Evolutionary conservation across 78 protist species (phyloP).

Genomic region (Anaeramoeba ignava): DNA sequence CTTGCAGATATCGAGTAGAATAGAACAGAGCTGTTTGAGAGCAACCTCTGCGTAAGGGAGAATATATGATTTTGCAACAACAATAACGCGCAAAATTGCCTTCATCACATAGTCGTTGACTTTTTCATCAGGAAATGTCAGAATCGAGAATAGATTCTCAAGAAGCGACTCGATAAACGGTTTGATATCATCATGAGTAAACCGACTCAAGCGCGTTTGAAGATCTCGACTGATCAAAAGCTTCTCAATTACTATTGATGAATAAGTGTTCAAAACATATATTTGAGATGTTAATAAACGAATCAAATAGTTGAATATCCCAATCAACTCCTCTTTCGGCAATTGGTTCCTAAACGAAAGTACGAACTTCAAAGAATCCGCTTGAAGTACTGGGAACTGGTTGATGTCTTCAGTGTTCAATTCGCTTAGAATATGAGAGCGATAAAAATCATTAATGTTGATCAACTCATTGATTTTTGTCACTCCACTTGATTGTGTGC

Average conservation of each 20-base stretch:
- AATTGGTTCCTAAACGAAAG: constrained; percentile 51
- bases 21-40: constrained; percentile 12
- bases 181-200: neutral
- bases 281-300: constrained; percentile 19
- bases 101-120: constrained; percentile 62
- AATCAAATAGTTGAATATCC: constrained; percentile 9
- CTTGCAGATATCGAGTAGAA: constrained; percentile 34
- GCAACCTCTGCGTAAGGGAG: neutral
- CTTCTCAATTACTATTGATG: constrained; percentile 58
- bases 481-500: constrained; percentile 6
- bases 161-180: constrained; percentile 37
- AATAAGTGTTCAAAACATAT: constrained; percentile 65
- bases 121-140: constrained; percentile 14
- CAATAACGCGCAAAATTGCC: constrained; percentile 35
- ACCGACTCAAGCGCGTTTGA: neutral
- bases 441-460: constrained; percentile 41
- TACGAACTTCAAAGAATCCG: constrained; percentile 76
- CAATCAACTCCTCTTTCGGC: neutral
- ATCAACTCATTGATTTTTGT: constrained; percentile 17
- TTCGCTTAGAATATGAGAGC: constrained; percentile 47
- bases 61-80: neutral
- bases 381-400: constrained; percentile 35
- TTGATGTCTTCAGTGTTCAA: constrained; percentile 15
- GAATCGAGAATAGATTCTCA: constrained; percentile 29
- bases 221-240: constrained; percentile 42